Evolutionary conservation across 306 rosid species (phyloP).

Genomic region (Cicer cuneatum): DNA sequence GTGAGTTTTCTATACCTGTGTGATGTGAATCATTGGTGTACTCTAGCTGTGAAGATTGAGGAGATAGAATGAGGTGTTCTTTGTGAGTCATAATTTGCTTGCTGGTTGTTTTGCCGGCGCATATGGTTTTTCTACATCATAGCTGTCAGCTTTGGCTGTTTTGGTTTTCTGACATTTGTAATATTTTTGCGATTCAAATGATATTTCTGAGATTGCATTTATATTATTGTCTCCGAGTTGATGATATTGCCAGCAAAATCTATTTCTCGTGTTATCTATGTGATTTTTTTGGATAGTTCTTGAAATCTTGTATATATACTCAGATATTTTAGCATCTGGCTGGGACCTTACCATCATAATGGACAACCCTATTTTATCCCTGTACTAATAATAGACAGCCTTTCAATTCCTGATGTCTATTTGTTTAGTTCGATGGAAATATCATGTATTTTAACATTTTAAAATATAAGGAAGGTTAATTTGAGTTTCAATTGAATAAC

Average conservation of each 20-base stretch:
- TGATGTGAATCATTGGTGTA: slow-evolving; percentile 31
- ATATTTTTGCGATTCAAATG: background rate
- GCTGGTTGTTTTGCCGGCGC: slow-evolving; percentile 5
- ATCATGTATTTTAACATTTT: background rate
- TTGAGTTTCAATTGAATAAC: slow-evolving; percentile 15
- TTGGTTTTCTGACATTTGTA: slow-evolving; percentile 18
- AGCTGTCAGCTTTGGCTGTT: background rate
- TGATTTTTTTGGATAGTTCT: background rate
- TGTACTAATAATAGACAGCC: background rate
- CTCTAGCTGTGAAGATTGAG: slow-evolving; percentile 40
- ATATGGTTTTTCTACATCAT: background rate
- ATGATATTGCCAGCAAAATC: slow-evolving; percentile 3
- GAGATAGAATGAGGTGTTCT: slow-evolving; percentile 29
- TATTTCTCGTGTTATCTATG: slow-evolving; percentile 6
- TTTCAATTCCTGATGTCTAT: background rate
- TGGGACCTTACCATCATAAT: background rate
- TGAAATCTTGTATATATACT: background rate
- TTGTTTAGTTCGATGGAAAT: background rate
- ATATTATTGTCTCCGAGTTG: background rate
- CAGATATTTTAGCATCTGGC: background rate
- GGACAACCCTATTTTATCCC: background rate
- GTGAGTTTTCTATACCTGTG: slow-evolving; percentile 15
- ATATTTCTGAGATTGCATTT: slow-evolving; percentile 4
- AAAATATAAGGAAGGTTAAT: background rate
- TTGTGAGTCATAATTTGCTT: slow-evolving; percentile 22